Conservation (phyloP, 257 asterid genomes). For the Przewalskia tangutica region DNA sequence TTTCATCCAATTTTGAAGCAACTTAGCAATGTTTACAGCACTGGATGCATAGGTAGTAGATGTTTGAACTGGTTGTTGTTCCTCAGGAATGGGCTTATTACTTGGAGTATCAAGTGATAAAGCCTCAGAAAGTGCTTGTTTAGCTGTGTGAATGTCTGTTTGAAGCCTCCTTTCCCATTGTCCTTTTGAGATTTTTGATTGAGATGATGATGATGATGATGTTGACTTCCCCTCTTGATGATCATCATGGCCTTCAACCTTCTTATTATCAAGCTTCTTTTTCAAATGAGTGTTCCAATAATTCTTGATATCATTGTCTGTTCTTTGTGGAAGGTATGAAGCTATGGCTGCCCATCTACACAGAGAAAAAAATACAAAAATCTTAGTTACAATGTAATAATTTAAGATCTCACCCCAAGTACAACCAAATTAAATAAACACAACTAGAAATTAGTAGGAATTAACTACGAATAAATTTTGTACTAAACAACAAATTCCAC, state of each 20-base stretch:
- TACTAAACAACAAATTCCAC: background rate
- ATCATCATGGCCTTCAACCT: slow-evolving; percentile 21
- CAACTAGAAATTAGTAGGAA: background rate
- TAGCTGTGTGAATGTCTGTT: slow-evolving; percentile 78
- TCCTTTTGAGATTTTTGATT: slow-evolving; percentile 42
- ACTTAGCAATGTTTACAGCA: slow-evolving; percentile 63
- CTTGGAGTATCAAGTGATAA: slow-evolving; percentile 35
- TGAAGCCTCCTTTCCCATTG: slow-evolving; percentile 94
- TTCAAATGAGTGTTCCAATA: slow-evolving; percentile 83
- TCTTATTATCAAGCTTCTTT: slow-evolving; percentile 39
- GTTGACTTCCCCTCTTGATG: slow-evolving; percentile 8
- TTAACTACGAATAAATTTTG: too few species aligned
- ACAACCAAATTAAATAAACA: background rate
- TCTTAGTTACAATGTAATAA: background rate
- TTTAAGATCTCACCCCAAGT: background rate
- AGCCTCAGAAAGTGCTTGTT: slow-evolving; percentile 76
- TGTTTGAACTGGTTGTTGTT: slow-evolving; percentile 1
- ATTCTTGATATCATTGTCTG: slow-evolving; percentile 83
- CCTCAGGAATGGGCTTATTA: background rate
- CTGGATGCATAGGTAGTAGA: slow-evolving; percentile 54
- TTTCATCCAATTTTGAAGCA: slow-evolving; percentile 63
- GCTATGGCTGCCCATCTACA: slow-evolving; percentile 97
- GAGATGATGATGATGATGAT: slow-evolving; percentile 14
- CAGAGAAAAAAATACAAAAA: background rate
- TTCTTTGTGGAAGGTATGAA: slow-evolving; percentile 70